These are phyloP conservation scores for Lipomyces chichibuensis DNA, from an alignment of 805 yeast genomes.

Conservation along the genomic window DNA sequence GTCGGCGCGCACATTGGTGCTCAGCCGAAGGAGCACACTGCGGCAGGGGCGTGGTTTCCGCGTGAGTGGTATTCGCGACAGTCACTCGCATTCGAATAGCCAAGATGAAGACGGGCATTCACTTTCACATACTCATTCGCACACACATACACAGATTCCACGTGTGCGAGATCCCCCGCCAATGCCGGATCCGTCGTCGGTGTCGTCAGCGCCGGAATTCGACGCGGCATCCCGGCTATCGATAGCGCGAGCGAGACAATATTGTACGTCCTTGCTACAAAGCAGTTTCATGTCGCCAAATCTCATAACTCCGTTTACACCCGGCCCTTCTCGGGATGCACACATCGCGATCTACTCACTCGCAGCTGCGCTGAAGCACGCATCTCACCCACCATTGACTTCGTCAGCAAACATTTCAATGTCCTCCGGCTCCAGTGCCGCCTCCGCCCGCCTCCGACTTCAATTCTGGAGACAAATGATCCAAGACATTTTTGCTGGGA, in stretches of 20 bases:
- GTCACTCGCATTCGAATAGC: conserved; percentile 18
- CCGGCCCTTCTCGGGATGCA: conserved; percentile 62
- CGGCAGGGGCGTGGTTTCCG: conserved; percentile 2
- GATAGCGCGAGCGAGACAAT: conserved; percentile 15
- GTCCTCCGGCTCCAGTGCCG: conserved; percentile 56
- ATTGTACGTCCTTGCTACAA: conserved; percentile 18
- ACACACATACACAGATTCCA: not conserved
- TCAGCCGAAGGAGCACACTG: not conserved
- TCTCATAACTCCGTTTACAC: conserved; percentile 68
- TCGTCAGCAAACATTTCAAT: conserved; percentile 54
- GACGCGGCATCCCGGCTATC: conserved; percentile 2
- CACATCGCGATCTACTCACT: conserved; percentile 68
- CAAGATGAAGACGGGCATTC: conserved; percentile 10
- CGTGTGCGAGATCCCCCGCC: not conserved
- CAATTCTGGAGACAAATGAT: conserved; percentile 75
- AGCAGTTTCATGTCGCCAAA: conserved; percentile 44
- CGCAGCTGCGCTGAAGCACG: conserved; percentile 13
- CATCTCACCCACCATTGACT: conserved; percentile 18
- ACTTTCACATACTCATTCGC: conserved; percentile 18
- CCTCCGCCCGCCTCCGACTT: conserved; percentile 54
- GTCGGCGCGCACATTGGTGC: not conserved
- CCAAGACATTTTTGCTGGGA: conserved; percentile 49
- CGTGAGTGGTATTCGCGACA: not conserved
- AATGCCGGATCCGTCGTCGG: not conserved
- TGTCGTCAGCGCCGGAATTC: not conserved